Evolutionary conservation across 331 rosid species (phyloP).

Genomic region (Acacia concinna): DNA sequence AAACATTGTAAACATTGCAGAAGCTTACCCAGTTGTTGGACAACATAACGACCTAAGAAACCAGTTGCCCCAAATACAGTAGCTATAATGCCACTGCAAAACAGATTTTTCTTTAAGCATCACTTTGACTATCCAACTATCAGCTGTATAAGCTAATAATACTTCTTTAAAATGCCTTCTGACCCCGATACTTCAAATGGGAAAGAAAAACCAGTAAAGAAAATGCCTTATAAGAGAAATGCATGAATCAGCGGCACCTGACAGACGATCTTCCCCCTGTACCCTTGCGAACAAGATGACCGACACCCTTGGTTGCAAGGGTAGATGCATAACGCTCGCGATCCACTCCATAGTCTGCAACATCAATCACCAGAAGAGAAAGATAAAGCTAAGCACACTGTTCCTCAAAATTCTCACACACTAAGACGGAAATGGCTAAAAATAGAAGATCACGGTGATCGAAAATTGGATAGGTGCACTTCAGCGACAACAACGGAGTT

Average conservation of each 20-base stretch:
- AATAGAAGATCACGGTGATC: constrained; percentile 51
- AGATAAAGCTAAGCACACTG: constrained; percentile 7
- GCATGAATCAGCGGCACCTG: constrained; percentile 48
- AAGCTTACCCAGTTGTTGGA: constrained; percentile 88
- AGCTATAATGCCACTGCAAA: constrained; percentile 87
- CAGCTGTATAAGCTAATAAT: constrained; percentile 28
- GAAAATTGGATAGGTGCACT: constrained; percentile 57
- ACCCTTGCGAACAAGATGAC: constrained; percentile 94
- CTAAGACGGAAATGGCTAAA: background rate
- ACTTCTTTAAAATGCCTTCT: constrained; percentile 25
- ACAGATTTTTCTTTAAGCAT: constrained; percentile 27
- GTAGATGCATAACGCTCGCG: constrained; percentile 67
- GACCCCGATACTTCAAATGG: constrained; percentile 8
- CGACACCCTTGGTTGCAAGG: constrained; percentile 74
- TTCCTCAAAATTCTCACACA: background rate
- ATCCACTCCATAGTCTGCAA: constrained; percentile 67
- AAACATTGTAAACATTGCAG: constrained; percentile 17
- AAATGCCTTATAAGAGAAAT: background rate
- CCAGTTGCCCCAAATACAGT: constrained; percentile 98
- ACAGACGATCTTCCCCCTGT: constrained; percentile 99
- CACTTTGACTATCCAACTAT: constrained; percentile 25
- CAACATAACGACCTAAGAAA: constrained; percentile 97
- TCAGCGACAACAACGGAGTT: constrained; percentile 43
- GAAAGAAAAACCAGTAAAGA: background rate
- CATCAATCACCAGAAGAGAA: background rate